Conservation (phyloP, 116 monocot genomes). For the Dioscorea cayenensis region DNA sequence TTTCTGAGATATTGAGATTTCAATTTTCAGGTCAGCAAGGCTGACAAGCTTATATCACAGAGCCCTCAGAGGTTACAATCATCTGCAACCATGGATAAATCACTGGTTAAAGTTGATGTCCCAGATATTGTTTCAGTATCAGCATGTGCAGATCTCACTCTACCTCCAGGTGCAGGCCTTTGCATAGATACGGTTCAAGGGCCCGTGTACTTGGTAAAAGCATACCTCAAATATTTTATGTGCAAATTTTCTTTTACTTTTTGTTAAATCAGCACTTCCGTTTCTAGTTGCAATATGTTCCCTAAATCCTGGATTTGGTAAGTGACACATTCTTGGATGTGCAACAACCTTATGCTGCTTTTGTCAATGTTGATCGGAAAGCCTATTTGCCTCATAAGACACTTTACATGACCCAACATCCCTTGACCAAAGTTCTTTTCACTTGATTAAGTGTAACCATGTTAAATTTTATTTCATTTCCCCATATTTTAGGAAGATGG, state of each 20-base stretch:
- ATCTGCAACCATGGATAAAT: slow-evolving; percentile 30
- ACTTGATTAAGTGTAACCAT: too few species aligned
- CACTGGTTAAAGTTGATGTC: slow-evolving; percentile 60
- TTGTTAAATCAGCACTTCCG: not conserved
- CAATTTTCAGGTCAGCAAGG: slow-evolving; percentile 36
- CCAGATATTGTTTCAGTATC: slow-evolving; percentile 79
- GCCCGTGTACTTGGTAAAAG: slow-evolving; percentile 64
- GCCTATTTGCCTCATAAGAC: too few species aligned
- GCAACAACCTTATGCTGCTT: not conserved
- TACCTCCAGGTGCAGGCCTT: slow-evolving; percentile 84
- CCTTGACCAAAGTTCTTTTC: too few species aligned
- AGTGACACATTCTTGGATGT: not conserved
- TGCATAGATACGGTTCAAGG: slow-evolving; percentile 80
- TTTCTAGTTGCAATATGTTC: not conserved
- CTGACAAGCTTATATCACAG: slow-evolving; percentile 38
- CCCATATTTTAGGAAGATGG: too few species aligned
- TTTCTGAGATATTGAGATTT: not conserved
- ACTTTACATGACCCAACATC: too few species aligned
- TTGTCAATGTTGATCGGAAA: not conserved
- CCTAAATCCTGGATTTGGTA: not conserved
- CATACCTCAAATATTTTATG: slow-evolving; percentile 1
- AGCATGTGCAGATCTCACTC: slow-evolving; percentile 82
- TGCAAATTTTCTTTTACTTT: not conserved
- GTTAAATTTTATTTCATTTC: too few species aligned
- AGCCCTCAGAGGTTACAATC: slow-evolving; percentile 26